Evolutionary conservation across 805 yeast species (phyloP).

Genomic region (Candida montana): DNA sequence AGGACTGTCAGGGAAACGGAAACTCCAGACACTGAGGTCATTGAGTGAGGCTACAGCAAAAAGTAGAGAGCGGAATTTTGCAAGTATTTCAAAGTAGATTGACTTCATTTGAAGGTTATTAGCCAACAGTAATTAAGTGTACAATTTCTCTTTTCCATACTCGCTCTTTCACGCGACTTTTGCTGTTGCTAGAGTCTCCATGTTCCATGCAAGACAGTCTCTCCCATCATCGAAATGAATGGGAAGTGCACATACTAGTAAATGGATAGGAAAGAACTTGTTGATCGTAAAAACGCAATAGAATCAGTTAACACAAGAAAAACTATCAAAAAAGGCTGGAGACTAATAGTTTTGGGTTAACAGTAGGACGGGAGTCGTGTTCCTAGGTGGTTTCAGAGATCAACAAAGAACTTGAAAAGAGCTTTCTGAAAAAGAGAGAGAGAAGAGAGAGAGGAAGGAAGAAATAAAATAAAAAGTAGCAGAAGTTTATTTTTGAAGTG

Average conservation of each 20-base stretch:
- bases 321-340: conserved; percentile 6
- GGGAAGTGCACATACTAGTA: conserved; percentile 2
- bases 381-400: conserved; percentile 3
- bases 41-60: too few species aligned
- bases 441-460: conserved; percentile 19
- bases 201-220: too few species aligned
- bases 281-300: conserved; percentile 2
- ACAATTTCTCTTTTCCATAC: conserved; percentile 6
- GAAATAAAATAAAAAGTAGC: conserved; percentile 17
- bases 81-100: too few species aligned
- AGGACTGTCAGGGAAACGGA: too few species aligned
- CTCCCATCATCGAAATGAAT: background rate
- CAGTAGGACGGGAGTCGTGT: background rate
- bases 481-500: conserved; percentile 5
- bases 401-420: conserved; percentile 19
- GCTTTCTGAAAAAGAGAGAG: conserved; percentile 32
- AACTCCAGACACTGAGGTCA: too few species aligned
- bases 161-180: conserved; percentile 5
- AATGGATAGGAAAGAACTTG: conserved; percentile 1
- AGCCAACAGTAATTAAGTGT: too few species aligned
- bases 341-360: conserved; percentile 6
- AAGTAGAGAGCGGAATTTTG: too few species aligned
- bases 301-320: background rate
- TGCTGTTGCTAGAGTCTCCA: too few species aligned
- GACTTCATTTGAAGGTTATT: too few species aligned